Conservation (phyloP, 495 filamentous ascomycete species). For the Barbatosphaeria neglecta region DNA sequence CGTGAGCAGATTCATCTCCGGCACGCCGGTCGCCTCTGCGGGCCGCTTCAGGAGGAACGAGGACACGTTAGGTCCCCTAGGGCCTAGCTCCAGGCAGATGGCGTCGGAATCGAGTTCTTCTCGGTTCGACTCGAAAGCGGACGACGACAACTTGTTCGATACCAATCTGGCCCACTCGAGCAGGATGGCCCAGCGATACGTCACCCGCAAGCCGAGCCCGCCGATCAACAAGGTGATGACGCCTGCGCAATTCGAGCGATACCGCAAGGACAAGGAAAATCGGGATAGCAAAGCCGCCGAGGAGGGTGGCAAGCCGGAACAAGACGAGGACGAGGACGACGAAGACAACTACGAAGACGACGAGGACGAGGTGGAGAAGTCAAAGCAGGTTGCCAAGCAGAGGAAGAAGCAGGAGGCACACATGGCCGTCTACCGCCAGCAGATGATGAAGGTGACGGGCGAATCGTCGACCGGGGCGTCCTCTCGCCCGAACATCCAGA, state of each 20-base stretch:
- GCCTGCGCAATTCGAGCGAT: conserved; percentile 74
- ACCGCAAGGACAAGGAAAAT: conserved; percentile 67
- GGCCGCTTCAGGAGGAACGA: conserved; percentile 26
- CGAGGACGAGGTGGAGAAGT: conserved; percentile 71
- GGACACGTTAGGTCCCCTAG: conserved; percentile 7
- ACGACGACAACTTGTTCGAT: conserved; percentile 37
- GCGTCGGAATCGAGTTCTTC: conserved; percentile 23
- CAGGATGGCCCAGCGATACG: conserved; percentile 35
- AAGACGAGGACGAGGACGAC: conserved; percentile 44
- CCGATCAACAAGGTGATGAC: conserved; percentile 72
- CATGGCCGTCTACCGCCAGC: conserved; percentile 79
- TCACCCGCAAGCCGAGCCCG: conserved; percentile 25
- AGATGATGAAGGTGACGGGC: conserved; percentile 95
- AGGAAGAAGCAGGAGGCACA: conserved; percentile 85
- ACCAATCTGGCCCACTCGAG: conserved; percentile 41
- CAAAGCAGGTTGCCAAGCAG: conserved; percentile 59
- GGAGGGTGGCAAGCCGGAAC: conserved; percentile 9
- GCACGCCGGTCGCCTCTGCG: conserved; percentile 3
- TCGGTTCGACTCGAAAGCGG: conserved; percentile 17
- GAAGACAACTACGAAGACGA: conserved; percentile 62
- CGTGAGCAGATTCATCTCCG: conserved; percentile 32
- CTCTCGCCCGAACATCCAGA: conserved; percentile 29
- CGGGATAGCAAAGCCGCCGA: conserved; percentile 27
- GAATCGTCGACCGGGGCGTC: conserved; percentile 40
- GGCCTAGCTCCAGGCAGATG: conserved; percentile 3